phyloP scores from a whole-genome alignment of 352 stramenopile genomes.

The Phytophthora fragariae region DNA sequence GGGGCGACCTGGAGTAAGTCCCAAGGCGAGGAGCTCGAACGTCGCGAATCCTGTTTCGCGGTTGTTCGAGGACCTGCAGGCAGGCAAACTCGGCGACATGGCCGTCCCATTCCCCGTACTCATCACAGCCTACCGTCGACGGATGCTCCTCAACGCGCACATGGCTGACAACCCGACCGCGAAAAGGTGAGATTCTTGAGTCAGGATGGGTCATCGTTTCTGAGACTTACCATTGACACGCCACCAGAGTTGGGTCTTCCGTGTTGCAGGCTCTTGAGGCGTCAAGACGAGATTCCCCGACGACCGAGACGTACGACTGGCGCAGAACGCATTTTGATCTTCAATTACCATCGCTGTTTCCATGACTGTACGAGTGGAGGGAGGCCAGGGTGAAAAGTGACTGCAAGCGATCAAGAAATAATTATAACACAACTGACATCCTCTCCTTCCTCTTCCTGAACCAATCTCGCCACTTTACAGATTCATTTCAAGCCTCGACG shows the following conservation, averaged over 20 bases:
- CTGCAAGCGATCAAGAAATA: slow-evolving; percentile 33
- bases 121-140: slow-evolving; percentile 80
- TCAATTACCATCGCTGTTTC: slow-evolving; percentile 28
- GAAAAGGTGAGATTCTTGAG: slow-evolving; percentile 41
- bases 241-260: slow-evolving; percentile 34
- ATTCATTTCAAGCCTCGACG: slow-evolving; percentile 43
- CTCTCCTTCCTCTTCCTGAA: slow-evolving; percentile 30
- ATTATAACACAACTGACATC: slow-evolving; percentile 50
- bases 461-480: slow-evolving; percentile 54
- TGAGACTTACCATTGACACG: slow-evolving; percentile 6
- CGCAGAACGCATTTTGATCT: slow-evolving; percentile 32
- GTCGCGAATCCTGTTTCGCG: slow-evolving; percentile 69
- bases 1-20: slow-evolving; percentile 12
- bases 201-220: background rate
- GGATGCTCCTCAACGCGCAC: slow-evolving; percentile 86
- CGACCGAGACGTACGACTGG: slow-evolving; percentile 28
- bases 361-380: background rate
- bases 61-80: slow-evolving; percentile 83
- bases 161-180: slow-evolving; percentile 73
- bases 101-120: slow-evolving; percentile 78
- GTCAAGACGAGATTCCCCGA: slow-evolving; percentile 25
- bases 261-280: slow-evolving; percentile 73
- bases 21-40: slow-evolving; percentile 11
- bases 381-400: background rate
- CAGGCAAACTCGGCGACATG: slow-evolving; percentile 78